These are phyloP conservation scores for Ambrosia hybrid DNA, from an alignment of 140 eudicot species.

Conservation along the genomic window DNA sequence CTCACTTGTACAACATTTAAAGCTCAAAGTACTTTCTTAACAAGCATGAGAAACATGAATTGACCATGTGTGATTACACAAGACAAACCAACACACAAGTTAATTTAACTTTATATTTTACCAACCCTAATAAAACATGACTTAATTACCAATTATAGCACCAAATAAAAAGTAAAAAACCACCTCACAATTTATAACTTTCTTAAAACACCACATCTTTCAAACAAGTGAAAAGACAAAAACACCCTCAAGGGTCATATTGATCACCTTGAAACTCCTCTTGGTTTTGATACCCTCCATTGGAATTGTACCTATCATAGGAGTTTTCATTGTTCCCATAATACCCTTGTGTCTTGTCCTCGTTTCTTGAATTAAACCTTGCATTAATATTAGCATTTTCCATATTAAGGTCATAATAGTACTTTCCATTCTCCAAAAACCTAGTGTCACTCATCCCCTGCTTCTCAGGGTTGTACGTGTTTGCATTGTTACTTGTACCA, in stretches of 20 bases:
- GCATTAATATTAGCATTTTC: constrained; percentile 36
- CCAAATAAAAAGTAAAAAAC: constrained; percentile 12
- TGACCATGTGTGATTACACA: constrained; percentile 25
- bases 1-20: background rate
- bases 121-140: constrained; percentile 33
- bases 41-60: constrained; percentile 15
- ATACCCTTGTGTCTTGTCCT: constrained; percentile 36
- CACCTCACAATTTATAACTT: background rate
- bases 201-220: constrained; percentile 11
- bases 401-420: constrained; percentile 44
- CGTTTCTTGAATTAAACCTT: constrained; percentile 35
- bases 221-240: constrained; percentile 26
- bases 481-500: constrained; percentile 15
- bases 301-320: constrained; percentile 44
- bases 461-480: constrained; percentile 32
- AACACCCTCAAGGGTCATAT: constrained; percentile 42
- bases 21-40: constrained; percentile 13
- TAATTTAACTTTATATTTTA: constrained; percentile 21
- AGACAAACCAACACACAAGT: constrained; percentile 22
- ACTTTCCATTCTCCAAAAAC: constrained; percentile 69
- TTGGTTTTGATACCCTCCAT: constrained; percentile 51
- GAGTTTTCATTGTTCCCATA: constrained; percentile 37
- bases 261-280: constrained; percentile 21
- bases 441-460: constrained; percentile 92
- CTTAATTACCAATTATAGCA: constrained; percentile 37